Evolutionary conservation across 345 rosid species (phyloP).

Genomic region (Salix udensis): DNA sequence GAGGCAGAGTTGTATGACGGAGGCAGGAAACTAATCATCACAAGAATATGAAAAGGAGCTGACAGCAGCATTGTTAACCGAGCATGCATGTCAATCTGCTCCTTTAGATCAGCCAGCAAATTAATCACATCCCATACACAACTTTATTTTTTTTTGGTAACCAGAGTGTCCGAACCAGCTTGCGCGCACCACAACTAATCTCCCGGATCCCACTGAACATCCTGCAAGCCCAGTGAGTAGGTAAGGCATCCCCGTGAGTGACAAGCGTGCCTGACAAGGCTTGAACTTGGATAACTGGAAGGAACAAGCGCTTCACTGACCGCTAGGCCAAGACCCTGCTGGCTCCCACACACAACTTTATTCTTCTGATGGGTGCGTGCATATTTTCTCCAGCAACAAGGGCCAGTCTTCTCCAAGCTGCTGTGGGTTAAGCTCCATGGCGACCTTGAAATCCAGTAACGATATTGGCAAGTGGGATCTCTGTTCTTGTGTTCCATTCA

Average conservation of each 20-base stretch:
- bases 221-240: too few species aligned
- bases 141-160: too few species aligned
- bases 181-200: too few species aligned
- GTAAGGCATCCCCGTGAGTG: too few species aligned
- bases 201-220: too few species aligned
- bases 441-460: constrained; percentile 34
- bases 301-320: too few species aligned
- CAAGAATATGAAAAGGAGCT: neutral
- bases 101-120: constrained; percentile 15
- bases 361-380: constrained; percentile 17
- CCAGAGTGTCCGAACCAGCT: too few species aligned
- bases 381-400: constrained; percentile 44
- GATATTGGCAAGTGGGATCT: constrained; percentile 20
- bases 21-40: constrained; percentile 10
- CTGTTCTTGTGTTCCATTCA: constrained; percentile 24
- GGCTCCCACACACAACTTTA: constrained; percentile 1
- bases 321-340: too few species aligned
- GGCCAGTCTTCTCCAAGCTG: constrained; percentile 54
- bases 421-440: constrained; percentile 47
- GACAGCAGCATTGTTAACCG: neutral
- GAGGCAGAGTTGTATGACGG: neutral
- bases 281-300: too few species aligned
- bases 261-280: rapidly evolving
- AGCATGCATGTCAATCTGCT: constrained; percentile 4
- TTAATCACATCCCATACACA: neutral